Evolutionary conservation across 805 yeast species (phyloP).

Genomic region (Ogataea pini): DNA sequence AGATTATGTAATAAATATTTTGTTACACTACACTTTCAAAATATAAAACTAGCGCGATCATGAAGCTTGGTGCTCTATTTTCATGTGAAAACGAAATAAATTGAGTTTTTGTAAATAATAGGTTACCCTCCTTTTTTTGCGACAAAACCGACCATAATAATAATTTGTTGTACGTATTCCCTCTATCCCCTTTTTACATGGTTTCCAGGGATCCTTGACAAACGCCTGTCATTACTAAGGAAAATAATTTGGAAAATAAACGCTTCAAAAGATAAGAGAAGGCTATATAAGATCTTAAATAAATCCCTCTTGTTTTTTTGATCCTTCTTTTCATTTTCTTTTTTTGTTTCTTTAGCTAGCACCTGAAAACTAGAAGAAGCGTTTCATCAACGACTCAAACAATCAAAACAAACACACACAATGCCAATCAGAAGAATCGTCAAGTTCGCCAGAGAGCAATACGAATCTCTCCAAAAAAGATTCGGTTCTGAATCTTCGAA

Average conservation of each 20-base stretch:
- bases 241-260: constrained; percentile 7
- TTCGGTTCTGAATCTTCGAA: constrained; percentile 23
- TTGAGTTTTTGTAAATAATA: background rate
- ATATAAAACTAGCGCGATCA: constrained; percentile 5
- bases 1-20: too few species aligned
- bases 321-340: constrained; percentile 1
- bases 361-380: constrained; percentile 5
- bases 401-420: constrained; percentile 9
- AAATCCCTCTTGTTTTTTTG: constrained; percentile 5
- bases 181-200: constrained; percentile 6
- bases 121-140: constrained; percentile 5
- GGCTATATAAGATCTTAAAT: constrained; percentile 12
- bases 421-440: constrained; percentile 39
- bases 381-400: constrained; percentile 2
- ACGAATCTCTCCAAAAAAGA: constrained; percentile 33
- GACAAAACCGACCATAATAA: constrained; percentile 17
- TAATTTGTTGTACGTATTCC: constrained; percentile 20
- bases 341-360: constrained; percentile 4
- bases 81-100: constrained; percentile 2
- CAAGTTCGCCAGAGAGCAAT: constrained; percentile 34
- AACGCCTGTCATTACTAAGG: background rate
- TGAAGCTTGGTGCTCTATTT: background rate
- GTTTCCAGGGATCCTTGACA: constrained; percentile 4
- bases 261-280: constrained; percentile 13
- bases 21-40: too few species aligned